Evolutionary conservation across 2,329 filamentous ascomycete species (phyloP).

Genomic region (Ceratocystis lukuohia): DNA sequence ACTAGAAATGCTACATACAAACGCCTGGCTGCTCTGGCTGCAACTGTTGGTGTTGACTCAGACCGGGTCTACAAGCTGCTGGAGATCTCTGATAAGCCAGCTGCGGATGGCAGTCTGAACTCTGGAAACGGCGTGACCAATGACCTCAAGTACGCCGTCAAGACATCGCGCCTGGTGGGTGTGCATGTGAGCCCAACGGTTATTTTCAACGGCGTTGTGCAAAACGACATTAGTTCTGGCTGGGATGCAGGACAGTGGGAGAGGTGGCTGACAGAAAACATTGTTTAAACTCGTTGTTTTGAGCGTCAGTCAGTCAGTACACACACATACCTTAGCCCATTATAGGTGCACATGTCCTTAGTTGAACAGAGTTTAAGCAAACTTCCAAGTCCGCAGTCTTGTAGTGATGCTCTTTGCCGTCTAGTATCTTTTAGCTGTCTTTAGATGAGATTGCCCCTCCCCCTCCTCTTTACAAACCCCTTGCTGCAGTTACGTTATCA

Average conservation of each 20-base stretch:
- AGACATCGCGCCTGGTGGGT: slow-evolving; percentile 63
- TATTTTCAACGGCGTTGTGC: slow-evolving; percentile 73
- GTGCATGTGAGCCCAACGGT: slow-evolving; percentile 88
- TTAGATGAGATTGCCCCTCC: background rate
- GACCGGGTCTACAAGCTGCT: slow-evolving; percentile 56
- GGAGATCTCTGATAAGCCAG: slow-evolving; percentile 53
- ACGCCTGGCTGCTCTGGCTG: slow-evolving; percentile 62
- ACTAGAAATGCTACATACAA: slow-evolving; percentile 71
- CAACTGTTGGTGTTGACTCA: slow-evolving; percentile 54
- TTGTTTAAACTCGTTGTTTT: slow-evolving; percentile 5
- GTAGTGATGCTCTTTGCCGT: background rate
- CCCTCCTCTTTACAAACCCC: background rate
- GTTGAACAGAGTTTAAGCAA: background rate
- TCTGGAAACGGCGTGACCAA: slow-evolving; percentile 68
- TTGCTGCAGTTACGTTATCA: background rate
- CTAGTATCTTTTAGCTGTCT: background rate
- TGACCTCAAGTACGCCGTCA: slow-evolving; percentile 73
- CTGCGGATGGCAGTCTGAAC: slow-evolving; percentile 57
- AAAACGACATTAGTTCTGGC: slow-evolving; percentile 61
- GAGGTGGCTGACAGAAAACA: slow-evolving; percentile 53
- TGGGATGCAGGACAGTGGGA: slow-evolving; percentile 75
- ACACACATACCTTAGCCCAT: background rate
- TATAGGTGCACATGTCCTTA: background rate
- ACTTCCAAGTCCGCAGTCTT: background rate
- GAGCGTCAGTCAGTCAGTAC: too few species aligned